Conservation (phyloP, 768 basidiomycete genomes). For the Boletus rex-veris region DNA sequence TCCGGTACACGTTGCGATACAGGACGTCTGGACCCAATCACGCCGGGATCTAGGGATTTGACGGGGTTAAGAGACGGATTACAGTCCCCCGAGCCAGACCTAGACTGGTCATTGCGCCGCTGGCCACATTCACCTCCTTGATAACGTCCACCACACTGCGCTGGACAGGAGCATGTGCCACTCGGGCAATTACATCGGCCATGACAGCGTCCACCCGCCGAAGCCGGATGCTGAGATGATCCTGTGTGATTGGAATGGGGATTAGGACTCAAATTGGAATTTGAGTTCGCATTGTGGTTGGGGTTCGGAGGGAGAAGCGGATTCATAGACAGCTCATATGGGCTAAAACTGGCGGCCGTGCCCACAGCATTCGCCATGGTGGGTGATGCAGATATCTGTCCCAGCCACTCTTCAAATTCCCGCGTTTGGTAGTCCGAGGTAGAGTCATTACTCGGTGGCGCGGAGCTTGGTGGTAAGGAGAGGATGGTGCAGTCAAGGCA, state of each 20-base stretch:
- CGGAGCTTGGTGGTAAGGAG: slow-evolving; percentile 41
- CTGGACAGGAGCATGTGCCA: slow-evolving; percentile 33
- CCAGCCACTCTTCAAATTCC: slow-evolving; percentile 63
- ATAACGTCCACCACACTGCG: slow-evolving; percentile 31
- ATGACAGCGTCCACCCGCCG: slow-evolving; percentile 28
- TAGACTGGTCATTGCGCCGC: slow-evolving; percentile 17
- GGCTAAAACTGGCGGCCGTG: slow-evolving; percentile 25
- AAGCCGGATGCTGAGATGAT: slow-evolving; percentile 16
- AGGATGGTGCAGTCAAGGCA: slow-evolving; percentile 67
- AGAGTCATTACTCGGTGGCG: slow-evolving; percentile 40
- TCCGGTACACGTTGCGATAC: slow-evolving; percentile 28
- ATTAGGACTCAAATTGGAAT: slow-evolving; percentile 1
- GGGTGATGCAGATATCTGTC: slow-evolving; percentile 39
- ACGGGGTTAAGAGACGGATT: slow-evolving; percentile 12
- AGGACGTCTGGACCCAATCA: slow-evolving; percentile 10
- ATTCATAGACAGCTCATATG: slow-evolving; percentile 28
- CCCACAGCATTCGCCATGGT: slow-evolving; percentile 15
- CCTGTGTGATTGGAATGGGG: slow-evolving; percentile 9
- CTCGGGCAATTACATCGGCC: slow-evolving; percentile 34
- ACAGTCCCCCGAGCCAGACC: slow-evolving; percentile 32
- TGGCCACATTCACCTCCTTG: slow-evolving; percentile 30
- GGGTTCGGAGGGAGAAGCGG: slow-evolving; percentile 13
- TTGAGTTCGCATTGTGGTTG: background rate
- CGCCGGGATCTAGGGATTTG: slow-evolving; percentile 11
- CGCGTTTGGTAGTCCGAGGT: slow-evolving; percentile 42